Percentiles rank a stretch among this genome's conserved stretches.
phyloP scores from a whole-genome alignment of 352 stramenopile species.

The Globisporangium splendens region DNA sequence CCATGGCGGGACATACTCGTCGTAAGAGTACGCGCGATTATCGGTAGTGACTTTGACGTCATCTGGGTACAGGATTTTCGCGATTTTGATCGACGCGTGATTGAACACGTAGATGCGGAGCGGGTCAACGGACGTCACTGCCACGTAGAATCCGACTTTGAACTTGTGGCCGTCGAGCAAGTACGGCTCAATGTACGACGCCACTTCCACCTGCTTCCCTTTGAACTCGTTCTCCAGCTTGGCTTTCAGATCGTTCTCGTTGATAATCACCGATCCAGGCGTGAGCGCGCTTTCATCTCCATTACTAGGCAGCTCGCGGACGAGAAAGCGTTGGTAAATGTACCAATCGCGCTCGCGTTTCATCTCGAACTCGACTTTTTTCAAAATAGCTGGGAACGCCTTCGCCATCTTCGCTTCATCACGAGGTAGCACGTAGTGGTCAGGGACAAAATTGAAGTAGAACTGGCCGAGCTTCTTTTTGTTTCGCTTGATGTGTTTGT shows the following conservation, averaged over 20 bases:
- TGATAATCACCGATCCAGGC: conserved; percentile 34
- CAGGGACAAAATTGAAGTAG: conserved; percentile 66
- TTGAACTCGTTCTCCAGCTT: conserved; percentile 43
- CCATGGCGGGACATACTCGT: conserved; percentile 68
- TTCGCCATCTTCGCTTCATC: conserved; percentile 41
- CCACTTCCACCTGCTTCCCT: conserved; percentile 53
- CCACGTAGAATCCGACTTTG: conserved; percentile 84
- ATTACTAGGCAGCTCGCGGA: conserved; percentile 35
- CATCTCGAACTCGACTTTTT: conserved; percentile 50
- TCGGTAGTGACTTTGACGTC: conserved; percentile 37
- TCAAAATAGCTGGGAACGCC: conserved; percentile 38
- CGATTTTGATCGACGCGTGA: conserved; percentile 70
- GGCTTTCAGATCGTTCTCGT: conserved; percentile 39
- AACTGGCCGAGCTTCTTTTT: conserved; percentile 57
- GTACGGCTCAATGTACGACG: conserved; percentile 80
- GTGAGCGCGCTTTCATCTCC: conserved; percentile 28
- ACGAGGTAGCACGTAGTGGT: conserved; percentile 56
- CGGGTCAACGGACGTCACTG: conserved; percentile 77
- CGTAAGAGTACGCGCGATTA: conserved; percentile 53
- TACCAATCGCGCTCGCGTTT: conserved; percentile 45
- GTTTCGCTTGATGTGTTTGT: conserved; percentile 36
- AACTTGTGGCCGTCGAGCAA: conserved; percentile 88
- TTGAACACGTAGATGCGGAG: conserved; percentile 83
- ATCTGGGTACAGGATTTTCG: conserved; percentile 56
- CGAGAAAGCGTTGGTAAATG: conserved; percentile 63